Conservation (phyloP, 202 grass and related monocot species). For the Setaria italica region DNA sequence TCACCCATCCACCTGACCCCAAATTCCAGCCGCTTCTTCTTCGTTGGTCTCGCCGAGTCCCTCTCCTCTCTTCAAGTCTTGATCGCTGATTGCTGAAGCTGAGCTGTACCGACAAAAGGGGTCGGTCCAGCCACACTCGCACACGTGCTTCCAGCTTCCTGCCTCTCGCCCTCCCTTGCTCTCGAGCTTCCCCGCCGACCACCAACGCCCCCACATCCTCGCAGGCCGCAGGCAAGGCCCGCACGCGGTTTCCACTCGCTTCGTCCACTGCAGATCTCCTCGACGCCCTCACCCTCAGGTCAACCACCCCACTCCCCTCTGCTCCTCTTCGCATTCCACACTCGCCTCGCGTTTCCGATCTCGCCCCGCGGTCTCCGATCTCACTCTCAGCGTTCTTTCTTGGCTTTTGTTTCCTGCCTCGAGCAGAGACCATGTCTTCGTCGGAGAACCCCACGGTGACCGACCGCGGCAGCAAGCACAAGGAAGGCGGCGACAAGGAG, state of each 20-base stretch:
- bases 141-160: background rate
- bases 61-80: too few species aligned
- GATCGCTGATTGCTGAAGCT: background rate
- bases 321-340: background rate
- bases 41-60: background rate
- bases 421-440: slow-evolving; percentile 49
- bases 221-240: background rate
- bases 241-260: slow-evolving; percentile 49
- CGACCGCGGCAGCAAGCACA: slow-evolving; percentile 44
- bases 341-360: slow-evolving; percentile 2
- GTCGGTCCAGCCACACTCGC: slow-evolving; percentile 5
- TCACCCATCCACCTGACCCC: background rate
- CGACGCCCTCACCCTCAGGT: slow-evolving; percentile 26
- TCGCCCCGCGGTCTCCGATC: background rate
- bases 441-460: slow-evolving; percentile 50
- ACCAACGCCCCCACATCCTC: background rate
- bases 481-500: slow-evolving; percentile 41
- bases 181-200: background rate
- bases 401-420: background rate
- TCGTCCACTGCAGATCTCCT: slow-evolving; percentile 37
- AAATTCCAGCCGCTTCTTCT: background rate
- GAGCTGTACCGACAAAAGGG: background rate
- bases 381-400: background rate
- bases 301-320: background rate
- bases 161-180: background rate